Evolutionary conservation across 768 basidiomycete genomes (phyloP).

Genomic region (Collybia nuda): DNA sequence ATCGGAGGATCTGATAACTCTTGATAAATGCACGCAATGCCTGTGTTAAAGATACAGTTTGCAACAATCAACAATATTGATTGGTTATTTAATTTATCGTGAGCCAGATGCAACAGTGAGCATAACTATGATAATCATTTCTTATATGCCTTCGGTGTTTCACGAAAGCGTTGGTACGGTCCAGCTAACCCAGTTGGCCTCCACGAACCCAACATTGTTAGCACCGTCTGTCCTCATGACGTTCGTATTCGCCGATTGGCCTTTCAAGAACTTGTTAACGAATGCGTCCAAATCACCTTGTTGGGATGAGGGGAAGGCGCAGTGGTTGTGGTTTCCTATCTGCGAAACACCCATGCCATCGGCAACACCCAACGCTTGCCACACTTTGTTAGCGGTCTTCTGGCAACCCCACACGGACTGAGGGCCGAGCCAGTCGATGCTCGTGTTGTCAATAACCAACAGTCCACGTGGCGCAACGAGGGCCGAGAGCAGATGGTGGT

Average conservation of each 20-base stretch:
- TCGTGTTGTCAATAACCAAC: constrained; percentile 54
- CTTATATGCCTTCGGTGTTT: neutral
- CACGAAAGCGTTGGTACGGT: neutral
- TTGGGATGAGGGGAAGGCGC: constrained; percentile 47
- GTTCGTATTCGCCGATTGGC: constrained; percentile 43
- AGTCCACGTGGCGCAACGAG: constrained; percentile 54
- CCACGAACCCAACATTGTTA: no score
- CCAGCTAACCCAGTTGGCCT: no score
- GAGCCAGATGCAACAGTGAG: no score
- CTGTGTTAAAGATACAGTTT: no score
- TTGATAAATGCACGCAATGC: no score
- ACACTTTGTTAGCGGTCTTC: constrained; percentile 48
- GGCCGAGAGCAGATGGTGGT: constrained; percentile 57
- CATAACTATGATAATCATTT: no score
- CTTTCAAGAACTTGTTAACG: constrained; percentile 51
- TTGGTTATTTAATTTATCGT: no score
- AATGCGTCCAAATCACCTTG: constrained; percentile 47
- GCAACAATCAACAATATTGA: neutral
- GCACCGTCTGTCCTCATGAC: constrained; percentile 40
- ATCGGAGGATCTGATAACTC: no score
- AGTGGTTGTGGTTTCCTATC: constrained; percentile 52
- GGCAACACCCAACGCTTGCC: constrained; percentile 45
- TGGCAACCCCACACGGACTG: constrained; percentile 48
- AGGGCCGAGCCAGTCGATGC: constrained; percentile 54
- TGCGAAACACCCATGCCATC: constrained; percentile 51